Conservation (phyloP, 2,329 filamentous ascomycete genomes). For the Fusarium brachygibbosum region DNA sequence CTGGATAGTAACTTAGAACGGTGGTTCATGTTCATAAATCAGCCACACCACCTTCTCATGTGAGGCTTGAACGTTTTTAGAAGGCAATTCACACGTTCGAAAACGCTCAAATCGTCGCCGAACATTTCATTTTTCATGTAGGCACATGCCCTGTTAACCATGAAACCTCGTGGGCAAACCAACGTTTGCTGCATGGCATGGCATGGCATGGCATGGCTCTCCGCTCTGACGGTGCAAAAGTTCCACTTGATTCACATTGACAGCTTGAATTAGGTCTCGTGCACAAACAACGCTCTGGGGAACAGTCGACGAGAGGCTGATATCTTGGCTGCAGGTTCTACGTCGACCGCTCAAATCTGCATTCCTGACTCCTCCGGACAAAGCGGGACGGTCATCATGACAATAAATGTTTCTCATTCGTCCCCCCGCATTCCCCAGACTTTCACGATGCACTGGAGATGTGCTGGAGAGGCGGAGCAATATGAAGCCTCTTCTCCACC, state of each 20-base stretch:
- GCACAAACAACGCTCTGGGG: slow-evolving; percentile 21
- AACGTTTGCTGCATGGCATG: slow-evolving; percentile 24
- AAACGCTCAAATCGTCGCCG: slow-evolving; percentile 20
- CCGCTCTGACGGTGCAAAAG: slow-evolving; percentile 40
- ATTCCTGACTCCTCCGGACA: slow-evolving; percentile 1
- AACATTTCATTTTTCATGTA: slow-evolving; percentile 5
- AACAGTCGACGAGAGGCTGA: slow-evolving; percentile 14
- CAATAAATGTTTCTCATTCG: slow-evolving; percentile 20
- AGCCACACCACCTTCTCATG: slow-evolving; percentile 37
- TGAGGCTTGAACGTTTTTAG: slow-evolving; percentile 37
- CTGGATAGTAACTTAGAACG: not conserved
- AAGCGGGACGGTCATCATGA: slow-evolving; percentile 23
- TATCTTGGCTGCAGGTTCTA: slow-evolving; percentile 30
- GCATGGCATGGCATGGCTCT: slow-evolving; percentile 22
- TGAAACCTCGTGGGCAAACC: slow-evolving; percentile 16
- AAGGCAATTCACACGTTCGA: slow-evolving; percentile 33
- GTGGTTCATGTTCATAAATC: slow-evolving; percentile 16
- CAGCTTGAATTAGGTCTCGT: slow-evolving; percentile 29
- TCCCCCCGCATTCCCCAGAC: slow-evolving; percentile 44
- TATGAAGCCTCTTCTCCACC: slow-evolving; percentile 26
- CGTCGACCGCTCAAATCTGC: slow-evolving; percentile 30
- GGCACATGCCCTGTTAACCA: slow-evolving; percentile 16
- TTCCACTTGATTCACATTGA: slow-evolving; percentile 35
- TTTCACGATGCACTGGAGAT: slow-evolving; percentile 23
- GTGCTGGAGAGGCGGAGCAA: slow-evolving; percentile 18